A percentile compares a stretch with the other conserved stretches of the same genome.
Conservation (phyloP, 345 rosid species). For the Rhodamnia rubescens region DNA sequence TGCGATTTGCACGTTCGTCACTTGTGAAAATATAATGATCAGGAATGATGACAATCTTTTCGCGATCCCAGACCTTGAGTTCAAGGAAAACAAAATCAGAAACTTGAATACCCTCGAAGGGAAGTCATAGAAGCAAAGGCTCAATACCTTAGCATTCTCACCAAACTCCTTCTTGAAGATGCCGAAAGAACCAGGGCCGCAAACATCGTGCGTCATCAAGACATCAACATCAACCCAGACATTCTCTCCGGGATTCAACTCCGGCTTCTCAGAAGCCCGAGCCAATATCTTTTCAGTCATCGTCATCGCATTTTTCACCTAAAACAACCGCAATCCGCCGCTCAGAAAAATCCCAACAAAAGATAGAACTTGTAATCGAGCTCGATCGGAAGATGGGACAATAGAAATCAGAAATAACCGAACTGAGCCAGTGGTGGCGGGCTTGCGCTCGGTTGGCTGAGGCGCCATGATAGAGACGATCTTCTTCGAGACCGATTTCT, state of each 20-base stretch:
- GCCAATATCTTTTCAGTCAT: constrained; percentile 96
- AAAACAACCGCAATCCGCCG: background rate
- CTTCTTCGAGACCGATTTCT: constrained; percentile 38
- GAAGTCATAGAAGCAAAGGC: background rate
- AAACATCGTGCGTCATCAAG: constrained; percentile 96
- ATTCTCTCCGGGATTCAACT: constrained; percentile 80
- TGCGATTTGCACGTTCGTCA: constrained; percentile 91
- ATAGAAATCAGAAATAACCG: background rate
- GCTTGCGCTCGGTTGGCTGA: constrained; percentile 59
- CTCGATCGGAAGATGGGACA: background rate
- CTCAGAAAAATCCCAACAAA: background rate
- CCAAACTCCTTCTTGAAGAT: constrained; percentile 93
- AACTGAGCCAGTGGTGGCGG: constrained; percentile 83
- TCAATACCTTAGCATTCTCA: constrained; percentile 61
- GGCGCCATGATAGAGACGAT: constrained; percentile 77
- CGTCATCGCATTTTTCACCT: constrained; percentile 94
- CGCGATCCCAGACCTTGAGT: constrained; percentile 92
- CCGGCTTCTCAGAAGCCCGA: constrained; percentile 64
- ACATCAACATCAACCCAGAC: constrained; percentile 88
- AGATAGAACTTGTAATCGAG: background rate
- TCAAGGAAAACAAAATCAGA: background rate
- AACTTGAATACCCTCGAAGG: background rate
- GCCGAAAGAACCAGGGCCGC: constrained; percentile 91
- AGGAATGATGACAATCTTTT: constrained; percentile 89
- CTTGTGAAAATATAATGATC: constrained; percentile 92